These are phyloP conservation scores for Fusarium fracticaudum DNA, from an alignment of 2,329 filamentous ascomycete species.

Conservation along the genomic window DNA sequence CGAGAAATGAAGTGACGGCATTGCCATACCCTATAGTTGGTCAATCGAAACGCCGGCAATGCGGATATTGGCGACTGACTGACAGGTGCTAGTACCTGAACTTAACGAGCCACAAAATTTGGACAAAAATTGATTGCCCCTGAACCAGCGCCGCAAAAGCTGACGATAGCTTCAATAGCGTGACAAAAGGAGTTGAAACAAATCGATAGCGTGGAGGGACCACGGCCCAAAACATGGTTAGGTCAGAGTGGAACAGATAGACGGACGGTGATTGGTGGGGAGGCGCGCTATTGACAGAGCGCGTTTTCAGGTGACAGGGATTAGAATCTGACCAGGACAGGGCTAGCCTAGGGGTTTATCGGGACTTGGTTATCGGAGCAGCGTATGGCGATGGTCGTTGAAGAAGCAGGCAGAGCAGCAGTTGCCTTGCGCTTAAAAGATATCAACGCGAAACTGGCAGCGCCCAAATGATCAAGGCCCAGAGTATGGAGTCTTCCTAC, in stretches of 20 bases:
- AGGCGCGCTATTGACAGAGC: neutral
- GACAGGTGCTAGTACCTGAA: neutral
- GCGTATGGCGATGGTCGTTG: neutral
- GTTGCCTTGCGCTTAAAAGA: neutral
- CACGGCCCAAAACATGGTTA: neutral
- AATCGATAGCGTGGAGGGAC: conserved; percentile 16
- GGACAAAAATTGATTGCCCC: neutral
- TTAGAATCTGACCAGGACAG: neutral
- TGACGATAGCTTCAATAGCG: conserved; percentile 19
- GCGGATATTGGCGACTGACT: neutral
- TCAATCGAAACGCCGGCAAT: too few species aligned
- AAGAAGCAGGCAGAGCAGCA: neutral
- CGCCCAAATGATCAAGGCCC: neutral
- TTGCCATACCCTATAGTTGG: neutral
- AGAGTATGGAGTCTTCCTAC: neutral
- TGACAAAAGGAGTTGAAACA: neutral
- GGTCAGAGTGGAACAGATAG: neutral
- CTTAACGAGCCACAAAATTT: neutral
- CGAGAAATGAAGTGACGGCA: neutral
- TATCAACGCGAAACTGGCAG: too few species aligned
- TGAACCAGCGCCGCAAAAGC: neutral
- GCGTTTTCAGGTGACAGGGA: neutral
- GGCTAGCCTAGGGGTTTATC: neutral
- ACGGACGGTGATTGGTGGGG: neutral
- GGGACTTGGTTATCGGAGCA: neutral